Evolutionary conservation across 768 basidiomycete genomes (phyloP), one percentile per base, ranked within the genome.

Genomic region (Podaxis sp.): DNA sequence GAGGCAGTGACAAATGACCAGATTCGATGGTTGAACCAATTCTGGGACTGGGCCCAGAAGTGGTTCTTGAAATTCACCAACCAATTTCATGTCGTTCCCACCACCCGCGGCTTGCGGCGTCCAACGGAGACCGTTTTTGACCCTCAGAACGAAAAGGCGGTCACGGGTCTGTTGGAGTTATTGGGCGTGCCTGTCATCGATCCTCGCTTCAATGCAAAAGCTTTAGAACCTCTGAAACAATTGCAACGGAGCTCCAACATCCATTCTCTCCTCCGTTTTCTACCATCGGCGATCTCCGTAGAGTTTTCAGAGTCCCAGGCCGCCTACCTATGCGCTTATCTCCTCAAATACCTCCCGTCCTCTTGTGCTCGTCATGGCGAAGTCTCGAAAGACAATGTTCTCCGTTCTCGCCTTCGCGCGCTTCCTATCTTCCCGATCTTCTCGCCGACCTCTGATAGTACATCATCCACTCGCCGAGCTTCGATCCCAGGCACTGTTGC

Each of bases 11-110:
- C 64, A 8, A 64, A 69, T 48, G 65, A 67, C 11, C 57, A 46
- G 3, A 61, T 78, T 13, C 52, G 61, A 5, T 82, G 79, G 78
- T 60, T 82, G n/a, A 68, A 72, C 1, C 55, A 59, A 2, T 83
- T 83, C 63, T 84, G 82, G 83, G 49, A 58, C 1, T 84, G 82
- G 83, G 56, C 79, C 48, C 67, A 63, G 3, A 63, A 46, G 0
- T 80, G 73, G 70, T 17, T 53, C 0, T 61, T 52, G 17, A 67
- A 64, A 15, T 63, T 66, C 0, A 60, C 67, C 13, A 26, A 49
- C 8, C 61, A 38, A 3, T 52, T 70, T 1, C 71, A 65, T 30
- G 64, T 81, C 11, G 68, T 81, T 2, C 82, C 80, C 1, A 74
- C 77, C 0, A 67, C 66, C 7, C 63, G 65, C 4, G 73, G 74